Percentiles rank a stretch among this genome's conserved stretches.
Conservation (phyloP, 1,139 yeast genomes). For the Yamadazyma mexicana region DNA sequence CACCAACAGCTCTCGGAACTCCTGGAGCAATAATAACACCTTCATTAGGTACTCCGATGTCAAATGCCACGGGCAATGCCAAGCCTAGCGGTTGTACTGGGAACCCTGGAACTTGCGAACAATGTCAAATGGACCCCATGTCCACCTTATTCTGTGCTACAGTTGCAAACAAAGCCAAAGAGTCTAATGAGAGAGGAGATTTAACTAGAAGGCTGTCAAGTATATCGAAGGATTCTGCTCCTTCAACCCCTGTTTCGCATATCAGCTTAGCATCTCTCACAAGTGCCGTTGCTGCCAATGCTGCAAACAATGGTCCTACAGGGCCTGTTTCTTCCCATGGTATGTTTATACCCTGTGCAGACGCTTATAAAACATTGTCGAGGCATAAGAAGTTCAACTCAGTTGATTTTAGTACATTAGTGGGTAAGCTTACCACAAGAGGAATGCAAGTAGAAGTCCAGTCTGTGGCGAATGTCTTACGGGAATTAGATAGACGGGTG, state of each 20-base stretch:
- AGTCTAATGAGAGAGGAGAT: slow-evolving; percentile 14
- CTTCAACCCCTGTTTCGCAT: slow-evolving; percentile 9
- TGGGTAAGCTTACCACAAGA: slow-evolving; percentile 72
- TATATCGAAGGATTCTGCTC: slow-evolving; percentile 16
- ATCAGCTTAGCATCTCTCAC: slow-evolving; percentile 2
- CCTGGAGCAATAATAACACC: slow-evolving; percentile 19
- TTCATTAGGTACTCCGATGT: slow-evolving; percentile 10
- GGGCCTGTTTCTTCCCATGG: slow-evolving; percentile 20
- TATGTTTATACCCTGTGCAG: slow-evolving; percentile 81
- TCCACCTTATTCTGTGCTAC: slow-evolving; percentile 86
- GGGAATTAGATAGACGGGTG: slow-evolving; percentile 74
- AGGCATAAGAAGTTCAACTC: slow-evolving; percentile 74
- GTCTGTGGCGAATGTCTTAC: slow-evolving; percentile 76
- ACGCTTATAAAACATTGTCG: slow-evolving; percentile 82
- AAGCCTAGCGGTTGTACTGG: slow-evolving; percentile 66
- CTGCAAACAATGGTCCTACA: slow-evolving; percentile 8
- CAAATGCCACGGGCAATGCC: slow-evolving; percentile 19
- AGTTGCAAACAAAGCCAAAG: slow-evolving; percentile 58
- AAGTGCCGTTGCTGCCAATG: slow-evolving; percentile 2
- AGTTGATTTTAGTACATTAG: slow-evolving; percentile 72
- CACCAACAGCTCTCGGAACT: slow-evolving; percentile 13
- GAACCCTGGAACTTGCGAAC: slow-evolving; percentile 82
- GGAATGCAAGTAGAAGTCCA: slow-evolving; percentile 91
- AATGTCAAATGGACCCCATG: slow-evolving; percentile 87
- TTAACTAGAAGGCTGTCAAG: slow-evolving; percentile 11